phyloP scores from a whole-genome alignment of 202 grass and related monocot species.

The Saccharum hybrid region DNA sequence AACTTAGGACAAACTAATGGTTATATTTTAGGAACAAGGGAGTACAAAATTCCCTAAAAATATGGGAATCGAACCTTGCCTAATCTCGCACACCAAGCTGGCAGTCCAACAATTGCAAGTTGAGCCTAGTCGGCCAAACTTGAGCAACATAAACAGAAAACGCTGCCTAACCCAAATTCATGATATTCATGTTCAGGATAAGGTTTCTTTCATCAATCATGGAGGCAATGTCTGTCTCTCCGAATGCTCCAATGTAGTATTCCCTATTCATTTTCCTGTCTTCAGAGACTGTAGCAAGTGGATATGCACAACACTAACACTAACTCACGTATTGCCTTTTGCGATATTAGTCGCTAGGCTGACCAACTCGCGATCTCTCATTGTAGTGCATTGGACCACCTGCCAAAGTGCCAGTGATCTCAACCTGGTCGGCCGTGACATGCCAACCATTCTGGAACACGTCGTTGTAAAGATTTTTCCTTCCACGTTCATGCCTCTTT shows the following conservation, averaged over 20 bases:
- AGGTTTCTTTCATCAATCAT: too few relatives aligned
- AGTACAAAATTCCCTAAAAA: too few relatives aligned
- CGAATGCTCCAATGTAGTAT: background rate
- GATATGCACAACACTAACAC: conserved; percentile 7
- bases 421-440: background rate
- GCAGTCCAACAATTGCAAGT: background rate
- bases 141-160: background rate
- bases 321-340: background rate
- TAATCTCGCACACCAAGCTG: too few relatives aligned
- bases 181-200: too few relatives aligned
- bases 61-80: too few relatives aligned
- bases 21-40: too few relatives aligned
- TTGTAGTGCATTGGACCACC: background rate
- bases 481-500: background rate
- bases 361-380: background rate
- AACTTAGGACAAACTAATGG: too few relatives aligned
- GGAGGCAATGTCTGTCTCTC: background rate
- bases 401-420: background rate
- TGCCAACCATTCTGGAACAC: conserved; percentile 5
- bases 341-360: conserved; percentile 9
- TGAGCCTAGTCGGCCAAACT: background rate
- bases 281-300: conserved; percentile 18
- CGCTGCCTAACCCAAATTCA: too few relatives aligned
- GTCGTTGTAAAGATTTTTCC: background rate
- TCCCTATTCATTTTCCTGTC: background rate